phyloP scores from a whole-genome alignment of 208 protist genomes.

The Leishmania martiniquensis region DNA sequence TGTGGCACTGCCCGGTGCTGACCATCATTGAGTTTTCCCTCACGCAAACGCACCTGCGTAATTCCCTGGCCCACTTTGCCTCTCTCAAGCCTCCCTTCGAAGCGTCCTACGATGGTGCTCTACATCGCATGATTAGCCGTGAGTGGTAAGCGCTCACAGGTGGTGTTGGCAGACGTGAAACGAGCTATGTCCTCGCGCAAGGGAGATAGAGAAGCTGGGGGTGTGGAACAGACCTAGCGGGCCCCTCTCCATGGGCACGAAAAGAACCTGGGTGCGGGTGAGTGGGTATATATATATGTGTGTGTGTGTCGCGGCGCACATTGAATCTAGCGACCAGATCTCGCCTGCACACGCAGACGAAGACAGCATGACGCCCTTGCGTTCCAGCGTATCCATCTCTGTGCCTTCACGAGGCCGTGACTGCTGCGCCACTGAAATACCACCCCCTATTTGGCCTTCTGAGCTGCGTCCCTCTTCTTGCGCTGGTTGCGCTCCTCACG shows the following conservation, averaged over 20 bases:
- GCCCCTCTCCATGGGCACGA: not conserved
- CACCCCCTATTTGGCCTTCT: constrained; percentile 15
- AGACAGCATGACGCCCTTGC: not conserved
- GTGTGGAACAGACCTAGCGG: not conserved
- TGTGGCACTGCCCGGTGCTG: not conserved
- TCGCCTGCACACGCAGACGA: not conserved
- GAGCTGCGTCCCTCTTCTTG: constrained; percentile 49
- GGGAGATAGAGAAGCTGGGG: not conserved
- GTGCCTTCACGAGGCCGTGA: not conserved
- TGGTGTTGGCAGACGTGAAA: not conserved
- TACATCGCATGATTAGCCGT: constrained; percentile 5
- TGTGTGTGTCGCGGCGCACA: not conserved
- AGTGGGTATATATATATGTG: not conserved
- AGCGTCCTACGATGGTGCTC: not conserved
- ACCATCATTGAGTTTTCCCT: not conserved
- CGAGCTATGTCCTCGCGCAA: not conserved
- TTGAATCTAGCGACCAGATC: not conserved
- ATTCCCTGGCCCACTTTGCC: not conserved
- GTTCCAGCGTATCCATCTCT: not conserved
- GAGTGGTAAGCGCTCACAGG: constrained; percentile 2
- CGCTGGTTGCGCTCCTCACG: constrained; percentile 77
- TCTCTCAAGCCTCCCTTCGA: not conserved
- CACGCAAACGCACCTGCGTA: not conserved
- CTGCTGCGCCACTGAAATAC: not conserved
- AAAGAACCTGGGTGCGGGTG: too few relatives aligned